phyloP scores from a whole-genome alignment of 2,329 filamentous ascomycete genomes.

The Trichoderma pleuroti region DNA sequence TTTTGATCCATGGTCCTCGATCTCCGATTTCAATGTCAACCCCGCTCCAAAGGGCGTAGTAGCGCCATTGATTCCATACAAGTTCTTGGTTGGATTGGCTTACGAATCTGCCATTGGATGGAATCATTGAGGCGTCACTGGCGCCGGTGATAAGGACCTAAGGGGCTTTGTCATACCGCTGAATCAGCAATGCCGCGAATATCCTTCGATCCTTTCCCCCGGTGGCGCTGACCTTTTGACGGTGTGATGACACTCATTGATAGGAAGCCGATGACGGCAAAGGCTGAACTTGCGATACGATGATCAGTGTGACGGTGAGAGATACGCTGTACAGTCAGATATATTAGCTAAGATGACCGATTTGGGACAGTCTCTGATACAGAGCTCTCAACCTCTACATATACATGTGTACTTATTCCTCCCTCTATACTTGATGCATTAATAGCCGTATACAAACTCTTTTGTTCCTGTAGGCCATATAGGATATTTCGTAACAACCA shows the following conservation, averaged over 20 bases:
- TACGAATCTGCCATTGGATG: neutral
- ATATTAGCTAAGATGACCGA: neutral
- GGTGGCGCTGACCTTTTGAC: neutral
- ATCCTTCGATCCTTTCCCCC: neutral
- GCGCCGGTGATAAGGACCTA: neutral
- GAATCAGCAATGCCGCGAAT: constrained; percentile 13
- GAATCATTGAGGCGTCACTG: neutral
- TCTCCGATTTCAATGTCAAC: neutral
- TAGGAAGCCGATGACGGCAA: neutral
- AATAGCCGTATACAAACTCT: neutral
- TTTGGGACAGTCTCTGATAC: neutral
- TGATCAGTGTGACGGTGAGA: neutral
- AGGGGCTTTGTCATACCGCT: constrained; percentile 1
- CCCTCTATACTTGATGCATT: neutral
- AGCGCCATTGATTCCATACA: neutral
- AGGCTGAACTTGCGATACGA: neutral
- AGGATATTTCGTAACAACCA: neutral
- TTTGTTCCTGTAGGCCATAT: accelerated
- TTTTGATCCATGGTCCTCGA: neutral
- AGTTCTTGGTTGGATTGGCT: neutral
- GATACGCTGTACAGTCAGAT: neutral
- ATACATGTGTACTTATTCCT: neutral
- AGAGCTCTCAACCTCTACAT: neutral
- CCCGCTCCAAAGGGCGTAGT: neutral
- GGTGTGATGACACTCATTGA: neutral